Conservation (phyloP, 140 eudicot species). For the Erigeron philadelphicus region DNA sequence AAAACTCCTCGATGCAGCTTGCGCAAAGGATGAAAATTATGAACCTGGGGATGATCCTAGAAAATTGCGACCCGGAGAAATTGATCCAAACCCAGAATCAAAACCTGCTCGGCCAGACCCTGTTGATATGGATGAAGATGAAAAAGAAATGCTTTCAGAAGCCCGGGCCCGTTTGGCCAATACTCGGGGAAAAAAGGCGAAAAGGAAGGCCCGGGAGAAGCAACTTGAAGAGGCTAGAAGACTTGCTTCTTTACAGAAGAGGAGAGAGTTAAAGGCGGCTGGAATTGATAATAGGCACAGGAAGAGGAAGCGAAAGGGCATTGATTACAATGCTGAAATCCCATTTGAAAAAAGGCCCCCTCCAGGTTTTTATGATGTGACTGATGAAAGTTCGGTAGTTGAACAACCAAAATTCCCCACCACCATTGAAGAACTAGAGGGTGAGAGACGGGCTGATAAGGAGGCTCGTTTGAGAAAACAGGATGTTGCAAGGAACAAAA, state of each 20-base stretch:
- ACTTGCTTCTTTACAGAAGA: conserved; percentile 87
- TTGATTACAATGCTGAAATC: conserved; percentile 91
- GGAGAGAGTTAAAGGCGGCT: conserved; percentile 96
- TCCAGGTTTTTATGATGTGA: conserved; percentile 81
- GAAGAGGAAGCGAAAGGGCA: conserved; percentile 84
- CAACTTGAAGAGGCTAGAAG: conserved; percentile 98
- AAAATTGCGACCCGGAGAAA: conserved; percentile 92
- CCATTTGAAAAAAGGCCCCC: conserved; percentile 96
- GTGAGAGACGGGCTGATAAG: conserved; percentile 80
- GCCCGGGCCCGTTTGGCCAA: conserved; percentile 95
- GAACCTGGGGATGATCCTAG: conserved; percentile 93
- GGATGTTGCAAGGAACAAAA: conserved; percentile 84
- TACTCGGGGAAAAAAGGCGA: conserved; percentile 93
- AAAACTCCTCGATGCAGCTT: conserved; percentile 92
- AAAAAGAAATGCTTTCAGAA: conserved; percentile 98
- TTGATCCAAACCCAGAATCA: conserved; percentile 92
- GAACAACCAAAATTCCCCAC: conserved; percentile 82
- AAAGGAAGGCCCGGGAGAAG: conserved; percentile 82
- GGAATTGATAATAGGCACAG: conserved; percentile 72
- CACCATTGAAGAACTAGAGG: conserved; percentile 87
- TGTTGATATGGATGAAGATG: conserved; percentile 99
- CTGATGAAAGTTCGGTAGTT: conserved; percentile 68
- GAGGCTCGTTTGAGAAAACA: conserved; percentile 88
- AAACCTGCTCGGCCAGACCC: conserved; percentile 99
- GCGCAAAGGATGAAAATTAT: conserved; percentile 91